Conservation (phyloP, 2,329 filamentous ascomycete genomes). For the Colletotrichum melonis region DNA sequence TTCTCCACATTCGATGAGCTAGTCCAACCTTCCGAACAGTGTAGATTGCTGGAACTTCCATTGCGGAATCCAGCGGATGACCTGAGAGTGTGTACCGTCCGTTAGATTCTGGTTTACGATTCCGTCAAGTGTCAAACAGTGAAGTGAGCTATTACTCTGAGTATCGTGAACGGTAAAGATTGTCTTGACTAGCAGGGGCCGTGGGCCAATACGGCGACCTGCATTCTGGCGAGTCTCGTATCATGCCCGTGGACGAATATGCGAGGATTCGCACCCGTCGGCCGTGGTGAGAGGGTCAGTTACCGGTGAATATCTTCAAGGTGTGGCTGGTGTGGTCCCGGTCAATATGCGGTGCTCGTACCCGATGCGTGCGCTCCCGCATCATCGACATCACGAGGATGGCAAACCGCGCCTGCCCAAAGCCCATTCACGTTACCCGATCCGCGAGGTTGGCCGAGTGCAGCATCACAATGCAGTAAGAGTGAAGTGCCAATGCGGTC, state of each 20-base stretch:
- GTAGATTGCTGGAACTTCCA: not conserved
- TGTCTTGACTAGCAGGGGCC: not conserved
- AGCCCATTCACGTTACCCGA: not conserved
- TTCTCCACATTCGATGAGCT: too few species aligned
- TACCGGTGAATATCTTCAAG: not conserved
- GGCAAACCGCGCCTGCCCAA: not conserved
- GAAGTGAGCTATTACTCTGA: not conserved
- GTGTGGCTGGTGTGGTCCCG: slow-evolving; percentile 15
- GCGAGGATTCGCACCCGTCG: not conserved
- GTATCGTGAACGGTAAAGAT: not conserved
- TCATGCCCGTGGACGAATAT: not conserved
- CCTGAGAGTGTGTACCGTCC: not conserved
- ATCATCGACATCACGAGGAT: slow-evolving; percentile 1
- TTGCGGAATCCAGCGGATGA: not conserved
- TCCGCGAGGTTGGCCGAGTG: slow-evolving; percentile 24
- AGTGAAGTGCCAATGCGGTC: slow-evolving; percentile 24
- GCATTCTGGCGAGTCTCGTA: slow-evolving; percentile 10
- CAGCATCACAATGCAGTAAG: slow-evolving; percentile 30
- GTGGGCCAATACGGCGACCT: not conserved
- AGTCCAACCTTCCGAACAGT: too few species aligned
- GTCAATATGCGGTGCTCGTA: not conserved
- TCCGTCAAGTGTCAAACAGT: not conserved
- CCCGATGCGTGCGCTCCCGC: not conserved
- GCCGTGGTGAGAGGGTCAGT: not conserved
- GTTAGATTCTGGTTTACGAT: not conserved